Evolutionary conservation across 495 filamentous ascomycete species (phyloP), one percentile per base, ranked within the genome.

Genomic region (Usnea hakonensis): DNA sequence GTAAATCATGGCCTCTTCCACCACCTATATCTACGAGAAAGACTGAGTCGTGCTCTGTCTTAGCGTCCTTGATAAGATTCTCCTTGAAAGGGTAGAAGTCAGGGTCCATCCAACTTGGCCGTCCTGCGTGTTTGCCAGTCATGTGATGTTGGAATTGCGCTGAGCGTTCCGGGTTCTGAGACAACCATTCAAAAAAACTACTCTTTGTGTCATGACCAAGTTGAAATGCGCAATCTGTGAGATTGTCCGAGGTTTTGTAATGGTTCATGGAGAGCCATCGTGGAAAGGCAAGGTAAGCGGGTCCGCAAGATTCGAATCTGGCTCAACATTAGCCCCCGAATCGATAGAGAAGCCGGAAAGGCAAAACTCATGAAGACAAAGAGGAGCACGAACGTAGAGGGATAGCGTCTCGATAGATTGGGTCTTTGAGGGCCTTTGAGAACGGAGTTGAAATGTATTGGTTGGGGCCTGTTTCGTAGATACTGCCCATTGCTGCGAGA

Each of bases 1-100:
- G 58, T 0, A 84, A 64, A 61, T 86, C 79, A 36, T 85, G 78
- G 6, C 83, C 83, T 3, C 75, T 50, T 28, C 74, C 74, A 2
- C 81, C 83, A 38, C 75, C 82, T 2, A 85, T 70, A 68, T 87
- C 84, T 14, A 86, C 79, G 1, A 85, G 64, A 1, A 86, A 68
- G n/a, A 76, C 70, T 1, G 69, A 69, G 28, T 72, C 66, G n/a
- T 19, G 4, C 9, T 30, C 37, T 57, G 14, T 30, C 33, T 19
- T 19, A 26, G 50, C 46, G 32, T 23, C 43, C 17, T 46, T 4
- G 7, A 62, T 8, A 8, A 64, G 33, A 77, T 75, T 21, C 40
- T 78, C 74, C 35, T 69, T 50, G 0, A 82, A 70, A 10, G 79
- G 78, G 64, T 79, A 83, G 63, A 79, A 78, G 1, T 73, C 72